phyloP scores from a whole-genome alignment of 495 filamentous ascomycete genomes.

The Pyrenula massariospora region DNA sequence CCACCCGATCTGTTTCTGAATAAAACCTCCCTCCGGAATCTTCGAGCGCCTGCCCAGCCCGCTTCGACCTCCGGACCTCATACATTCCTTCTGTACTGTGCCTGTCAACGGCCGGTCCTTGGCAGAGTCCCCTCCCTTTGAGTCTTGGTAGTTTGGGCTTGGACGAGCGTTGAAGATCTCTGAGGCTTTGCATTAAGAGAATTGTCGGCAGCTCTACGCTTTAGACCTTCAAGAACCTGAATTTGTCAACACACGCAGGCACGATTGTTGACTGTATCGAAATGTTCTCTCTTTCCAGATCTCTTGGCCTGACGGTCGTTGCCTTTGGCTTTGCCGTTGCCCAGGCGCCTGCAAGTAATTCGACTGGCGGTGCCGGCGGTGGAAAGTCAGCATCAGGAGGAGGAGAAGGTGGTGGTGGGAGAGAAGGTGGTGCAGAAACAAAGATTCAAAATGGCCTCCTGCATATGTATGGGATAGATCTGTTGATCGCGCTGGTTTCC shows the following conservation, averaged over 20 bases:
- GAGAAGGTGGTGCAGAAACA: background rate
- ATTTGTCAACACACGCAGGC: background rate
- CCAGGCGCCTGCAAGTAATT: background rate
- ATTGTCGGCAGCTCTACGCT: too few species aligned
- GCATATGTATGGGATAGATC: background rate
- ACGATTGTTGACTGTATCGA: background rate
- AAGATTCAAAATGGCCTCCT: background rate
- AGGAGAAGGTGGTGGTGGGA: background rate
- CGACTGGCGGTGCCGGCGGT: background rate
- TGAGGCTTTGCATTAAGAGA: too few species aligned
- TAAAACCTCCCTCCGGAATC: background rate
- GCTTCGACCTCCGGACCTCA: background rate
- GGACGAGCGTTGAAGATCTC: too few species aligned
- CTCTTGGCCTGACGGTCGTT: background rate
- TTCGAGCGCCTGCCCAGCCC: background rate
- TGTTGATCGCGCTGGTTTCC: slow-evolving; percentile 34
- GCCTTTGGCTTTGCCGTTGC: background rate
- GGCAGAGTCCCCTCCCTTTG: background rate
- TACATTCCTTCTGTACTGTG: background rate
- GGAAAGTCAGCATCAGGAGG: background rate
- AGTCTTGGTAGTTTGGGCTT: background rate
- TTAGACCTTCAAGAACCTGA: too few species aligned
- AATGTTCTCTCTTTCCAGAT: background rate
- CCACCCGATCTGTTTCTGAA: background rate
- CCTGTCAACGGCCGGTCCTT: background rate